Conservation (phyloP, 441 rosid genomes). For the Populus trichocarpa region DNA sequence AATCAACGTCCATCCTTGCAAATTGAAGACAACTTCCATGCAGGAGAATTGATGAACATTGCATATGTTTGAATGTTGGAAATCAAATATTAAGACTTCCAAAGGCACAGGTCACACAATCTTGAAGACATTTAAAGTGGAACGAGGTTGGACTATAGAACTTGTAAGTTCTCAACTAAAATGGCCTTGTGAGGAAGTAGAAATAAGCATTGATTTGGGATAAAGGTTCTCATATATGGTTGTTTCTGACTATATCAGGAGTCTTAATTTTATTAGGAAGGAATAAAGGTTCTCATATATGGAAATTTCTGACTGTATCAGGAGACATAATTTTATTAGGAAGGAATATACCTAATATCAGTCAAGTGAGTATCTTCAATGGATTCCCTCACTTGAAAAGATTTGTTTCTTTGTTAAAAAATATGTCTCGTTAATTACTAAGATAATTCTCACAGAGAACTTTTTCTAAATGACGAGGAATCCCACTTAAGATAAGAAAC, state of each 20-base stretch:
- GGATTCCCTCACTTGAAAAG: neutral
- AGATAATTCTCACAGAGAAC: neutral
- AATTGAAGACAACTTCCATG: neutral
- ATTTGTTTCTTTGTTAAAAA: neutral
- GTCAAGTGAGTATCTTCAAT: neutral
- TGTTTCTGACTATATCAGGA: neutral
- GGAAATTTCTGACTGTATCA: neutral
- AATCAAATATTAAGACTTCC: neutral
- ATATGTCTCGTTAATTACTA: neutral
- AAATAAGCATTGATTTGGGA: neutral
- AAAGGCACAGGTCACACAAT: neutral
- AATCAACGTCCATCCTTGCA: neutral
- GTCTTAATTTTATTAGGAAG: neutral
- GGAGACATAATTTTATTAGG: neutral
- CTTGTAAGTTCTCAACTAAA: neutral
- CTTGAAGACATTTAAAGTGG: neutral
- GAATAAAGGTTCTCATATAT: neutral
- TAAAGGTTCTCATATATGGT: neutral
- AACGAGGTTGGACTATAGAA: neutral
- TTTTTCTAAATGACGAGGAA: neutral
- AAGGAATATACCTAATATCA: neutral
- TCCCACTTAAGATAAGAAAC: neutral
- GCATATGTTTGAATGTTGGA: neutral
- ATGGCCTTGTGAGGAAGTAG: neutral
- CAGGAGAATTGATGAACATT: neutral